Evolutionary conservation across 352 stramenopile genomes (phyloP).

Genomic region (Globisporangium perplexum): DNA sequence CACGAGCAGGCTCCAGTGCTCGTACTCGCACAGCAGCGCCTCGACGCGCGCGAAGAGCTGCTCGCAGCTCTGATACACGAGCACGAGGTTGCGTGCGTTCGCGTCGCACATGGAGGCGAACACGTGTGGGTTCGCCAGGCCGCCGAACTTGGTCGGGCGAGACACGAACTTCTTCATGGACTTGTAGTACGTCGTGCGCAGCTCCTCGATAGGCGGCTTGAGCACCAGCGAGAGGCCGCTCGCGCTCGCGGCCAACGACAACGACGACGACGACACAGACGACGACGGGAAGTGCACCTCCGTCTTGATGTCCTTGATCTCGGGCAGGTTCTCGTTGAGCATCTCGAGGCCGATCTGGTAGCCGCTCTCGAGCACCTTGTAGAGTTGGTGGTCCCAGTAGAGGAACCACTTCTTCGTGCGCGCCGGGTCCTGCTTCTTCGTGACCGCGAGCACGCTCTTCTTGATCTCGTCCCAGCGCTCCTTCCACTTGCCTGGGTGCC

Average conservation of each 20-base stretch:
- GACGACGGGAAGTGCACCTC: constrained; percentile 59
- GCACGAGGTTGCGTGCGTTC: constrained; percentile 82
- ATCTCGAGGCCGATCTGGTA: constrained; percentile 94
- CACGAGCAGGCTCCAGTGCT: constrained; percentile 72
- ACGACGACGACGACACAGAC: constrained; percentile 13
- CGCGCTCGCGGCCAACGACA: not conserved
- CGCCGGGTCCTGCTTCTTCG: constrained; percentile 72
- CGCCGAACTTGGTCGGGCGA: constrained; percentile 83
- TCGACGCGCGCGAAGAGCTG: constrained; percentile 85
- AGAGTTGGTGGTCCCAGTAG: constrained; percentile 95
- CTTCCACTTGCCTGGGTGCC: constrained; percentile 85
- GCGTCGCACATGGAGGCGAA: constrained; percentile 87
- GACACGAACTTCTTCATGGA: constrained; percentile 95
- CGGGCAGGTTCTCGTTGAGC: constrained; percentile 91
- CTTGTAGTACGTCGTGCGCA: constrained; percentile 93
- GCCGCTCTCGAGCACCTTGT: constrained; percentile 92
- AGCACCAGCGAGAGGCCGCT: constrained; percentile 54
- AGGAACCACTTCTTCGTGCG: constrained; percentile 88
- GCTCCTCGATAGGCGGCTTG: constrained; percentile 90
- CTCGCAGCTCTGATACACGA: constrained; percentile 91
- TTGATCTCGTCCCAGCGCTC: constrained; percentile 82
- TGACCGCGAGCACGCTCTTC: constrained; percentile 50
- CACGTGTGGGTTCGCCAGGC: constrained; percentile 83
- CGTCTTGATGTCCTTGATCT: constrained; percentile 85
- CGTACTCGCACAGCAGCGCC: constrained; percentile 66